A percentile compares a stretch with the other conserved stretches of the same genome.
phyloP scores from a whole-genome alignment of 169 alveolate genomes.

The Eimeria falciformis region DNA sequence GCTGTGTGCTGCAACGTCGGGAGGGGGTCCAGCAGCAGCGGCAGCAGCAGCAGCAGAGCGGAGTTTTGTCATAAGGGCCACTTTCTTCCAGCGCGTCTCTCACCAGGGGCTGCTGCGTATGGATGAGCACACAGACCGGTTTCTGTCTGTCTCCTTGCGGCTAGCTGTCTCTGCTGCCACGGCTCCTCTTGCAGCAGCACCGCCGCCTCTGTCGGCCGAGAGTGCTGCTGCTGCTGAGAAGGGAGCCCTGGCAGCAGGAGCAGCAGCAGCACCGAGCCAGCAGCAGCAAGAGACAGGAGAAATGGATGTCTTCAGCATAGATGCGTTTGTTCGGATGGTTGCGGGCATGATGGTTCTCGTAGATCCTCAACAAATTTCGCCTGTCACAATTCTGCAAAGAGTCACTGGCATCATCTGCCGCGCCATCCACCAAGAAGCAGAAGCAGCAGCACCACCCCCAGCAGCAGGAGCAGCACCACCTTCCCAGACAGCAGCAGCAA shows the following conservation, averaged over 20 bases:
- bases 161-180: conserved; percentile 82
- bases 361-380: conserved; percentile 90
- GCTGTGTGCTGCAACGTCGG: conserved; percentile 35
- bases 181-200: not conserved
- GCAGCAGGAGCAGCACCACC: conserved; percentile 18
- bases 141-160: conserved; percentile 89
- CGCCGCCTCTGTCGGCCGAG: not conserved
- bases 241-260: conserved; percentile 2
- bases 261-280: not conserved
- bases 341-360: conserved; percentile 89
- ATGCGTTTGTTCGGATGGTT: conserved; percentile 89
- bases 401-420: conserved; percentile 85
- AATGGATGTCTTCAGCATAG: conserved; percentile 82
- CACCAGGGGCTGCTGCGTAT: conserved; percentile 90
- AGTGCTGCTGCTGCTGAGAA: conserved; percentile 11
- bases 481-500: not conserved
- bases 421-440: conserved; percentile 83
- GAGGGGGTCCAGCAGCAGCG: conserved; percentile 30
- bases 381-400: conserved; percentile 90
- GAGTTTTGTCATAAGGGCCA: conserved; percentile 76
- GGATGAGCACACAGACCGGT: conserved; percentile 91
- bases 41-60: conserved; percentile 41
- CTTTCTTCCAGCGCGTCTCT: conserved; percentile 89
- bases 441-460: conserved; percentile 4
- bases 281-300: conserved; percentile 52